Base-by-base conservation (phyloP, 345 rosid genomes). In the Camelina hispida region DNA sequence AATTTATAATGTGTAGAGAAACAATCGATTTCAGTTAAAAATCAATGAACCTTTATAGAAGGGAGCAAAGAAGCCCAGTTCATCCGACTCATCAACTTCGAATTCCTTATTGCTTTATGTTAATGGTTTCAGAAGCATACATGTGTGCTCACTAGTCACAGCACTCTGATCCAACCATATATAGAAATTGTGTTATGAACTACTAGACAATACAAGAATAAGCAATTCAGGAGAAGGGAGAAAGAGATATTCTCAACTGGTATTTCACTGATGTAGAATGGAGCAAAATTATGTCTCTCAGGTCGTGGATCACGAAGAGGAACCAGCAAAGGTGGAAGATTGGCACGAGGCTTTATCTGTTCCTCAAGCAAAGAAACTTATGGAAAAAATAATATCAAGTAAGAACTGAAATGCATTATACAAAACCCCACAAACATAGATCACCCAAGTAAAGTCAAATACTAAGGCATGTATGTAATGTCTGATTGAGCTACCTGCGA, bases 311-410 rank as follows among this genome's bases (percentile, higher is more conserved):
- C 98, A 50, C 80, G 85, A 70, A 87, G 91, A 87, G 88, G 91
- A 43, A 86, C 91, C 66, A 94, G 87, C 88, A 94, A 71, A 74
- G 87, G 98, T 40, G 97, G 98, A 70, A 94, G 97, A 76, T 92
- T 74, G 44, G 82, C 73, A 78, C 91, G 87, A 17, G 98, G 97
- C 69, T 88, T 85, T 76, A 94, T 75, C 58, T 80, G 90, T 82
- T 94, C 98, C 81, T 88, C 92, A 63, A 87, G 89, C 86, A 88
- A 81, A 43, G 97, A 92, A 76, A 82, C 97, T 97, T 94, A 80
- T 25, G 63, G 67, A 17, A 23, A 82, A 56, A 37, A 28, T 3
- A 28, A 28, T 4, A 28, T 5, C 7, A 47, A 30, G 67, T 71
- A 65, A 15, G 68, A 57, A 74, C 43, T 60, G 15, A 25, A 43